phyloP scores from a whole-genome alignment of 805 yeast genomes.

The Wickerhamomyces subpelliculosus region DNA sequence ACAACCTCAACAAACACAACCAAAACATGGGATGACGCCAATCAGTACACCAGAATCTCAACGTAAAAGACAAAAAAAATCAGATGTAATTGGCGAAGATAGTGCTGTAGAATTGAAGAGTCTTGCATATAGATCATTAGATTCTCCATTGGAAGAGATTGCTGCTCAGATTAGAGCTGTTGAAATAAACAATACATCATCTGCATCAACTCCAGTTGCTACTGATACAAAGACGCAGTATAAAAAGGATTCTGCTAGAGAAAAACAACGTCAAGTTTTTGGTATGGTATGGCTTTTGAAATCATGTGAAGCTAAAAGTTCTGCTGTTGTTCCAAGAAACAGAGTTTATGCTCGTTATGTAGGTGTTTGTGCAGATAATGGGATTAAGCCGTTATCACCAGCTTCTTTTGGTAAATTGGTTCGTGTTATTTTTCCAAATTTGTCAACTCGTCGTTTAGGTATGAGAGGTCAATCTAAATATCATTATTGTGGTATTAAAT shows the following conservation, averaged over 20 bases:
- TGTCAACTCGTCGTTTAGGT: constrained; percentile 70
- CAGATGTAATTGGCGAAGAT: constrained; percentile 24
- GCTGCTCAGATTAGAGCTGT: constrained; percentile 38
- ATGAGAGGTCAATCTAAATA: constrained; percentile 74
- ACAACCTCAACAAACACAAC: constrained; percentile 1
- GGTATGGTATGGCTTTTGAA: constrained; percentile 78
- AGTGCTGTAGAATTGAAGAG: constrained; percentile 32
- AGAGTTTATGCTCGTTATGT: constrained; percentile 64
- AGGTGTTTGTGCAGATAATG: constrained; percentile 45
- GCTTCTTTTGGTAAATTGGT: constrained; percentile 76
- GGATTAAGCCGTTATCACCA: constrained; percentile 56
- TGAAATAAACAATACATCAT: constrained; percentile 23
- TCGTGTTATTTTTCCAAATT: constrained; percentile 50
- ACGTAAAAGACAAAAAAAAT: constrained; percentile 20
- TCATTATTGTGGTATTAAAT: constrained; percentile 71
- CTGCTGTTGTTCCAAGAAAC: constrained; percentile 57
- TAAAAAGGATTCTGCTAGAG: constrained; percentile 32
- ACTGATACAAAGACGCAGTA: constrained; percentile 21
- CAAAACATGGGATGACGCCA: constrained; percentile 3
- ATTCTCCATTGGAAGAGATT: constrained; percentile 33
- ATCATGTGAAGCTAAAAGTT: constrained; percentile 44
- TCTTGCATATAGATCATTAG: constrained; percentile 24
- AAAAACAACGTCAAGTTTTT: constrained; percentile 66
- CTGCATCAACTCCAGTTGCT: constrained; percentile 18
- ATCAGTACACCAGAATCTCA: constrained; percentile 13